Conservation (phyloP, 306 rosid genomes). For the Dryas alaskensis region DNA sequence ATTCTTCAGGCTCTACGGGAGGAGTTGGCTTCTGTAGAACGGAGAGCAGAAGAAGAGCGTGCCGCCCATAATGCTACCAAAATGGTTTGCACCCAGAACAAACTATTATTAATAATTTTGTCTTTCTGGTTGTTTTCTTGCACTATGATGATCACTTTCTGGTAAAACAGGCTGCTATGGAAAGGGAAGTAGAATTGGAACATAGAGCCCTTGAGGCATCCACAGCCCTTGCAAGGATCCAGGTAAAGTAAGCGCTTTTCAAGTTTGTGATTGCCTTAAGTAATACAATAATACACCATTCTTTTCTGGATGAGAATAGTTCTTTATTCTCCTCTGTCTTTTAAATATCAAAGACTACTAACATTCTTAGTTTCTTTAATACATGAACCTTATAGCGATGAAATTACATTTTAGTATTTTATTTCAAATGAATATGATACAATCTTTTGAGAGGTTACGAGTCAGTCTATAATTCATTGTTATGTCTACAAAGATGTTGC, state of each 20-base stretch:
- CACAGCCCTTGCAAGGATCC: conserved; percentile 88
- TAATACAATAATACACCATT: background rate
- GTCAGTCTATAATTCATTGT: background rate
- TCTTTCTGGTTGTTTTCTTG: conserved; percentile 20
- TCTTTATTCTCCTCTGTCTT: background rate
- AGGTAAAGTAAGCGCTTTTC: conserved; percentile 59
- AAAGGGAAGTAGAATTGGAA: conserved; percentile 97
- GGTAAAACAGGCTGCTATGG: conserved; percentile 83
- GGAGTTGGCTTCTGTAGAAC: conserved; percentile 88
- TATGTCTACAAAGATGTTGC: background rate
- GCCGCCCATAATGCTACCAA: conserved; percentile 89
- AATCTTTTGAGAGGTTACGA: background rate
- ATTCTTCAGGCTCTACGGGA: conserved; percentile 75
- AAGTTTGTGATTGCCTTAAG: conserved; percentile 14
- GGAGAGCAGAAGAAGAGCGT: conserved; percentile 97
- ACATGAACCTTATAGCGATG: background rate
- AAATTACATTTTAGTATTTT: background rate
- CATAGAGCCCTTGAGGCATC: conserved; percentile 92
- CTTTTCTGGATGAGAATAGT: background rate
- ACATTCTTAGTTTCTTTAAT: background rate
- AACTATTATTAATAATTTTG: conserved; percentile 6
- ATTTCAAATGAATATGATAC: background rate
- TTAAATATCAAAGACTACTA: background rate
- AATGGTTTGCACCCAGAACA: conserved; percentile 52
- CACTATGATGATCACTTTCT: conserved; percentile 28